Conservation (phyloP, 768 basidiomycete species). For the Leccinellum rugosiceps region DNA sequence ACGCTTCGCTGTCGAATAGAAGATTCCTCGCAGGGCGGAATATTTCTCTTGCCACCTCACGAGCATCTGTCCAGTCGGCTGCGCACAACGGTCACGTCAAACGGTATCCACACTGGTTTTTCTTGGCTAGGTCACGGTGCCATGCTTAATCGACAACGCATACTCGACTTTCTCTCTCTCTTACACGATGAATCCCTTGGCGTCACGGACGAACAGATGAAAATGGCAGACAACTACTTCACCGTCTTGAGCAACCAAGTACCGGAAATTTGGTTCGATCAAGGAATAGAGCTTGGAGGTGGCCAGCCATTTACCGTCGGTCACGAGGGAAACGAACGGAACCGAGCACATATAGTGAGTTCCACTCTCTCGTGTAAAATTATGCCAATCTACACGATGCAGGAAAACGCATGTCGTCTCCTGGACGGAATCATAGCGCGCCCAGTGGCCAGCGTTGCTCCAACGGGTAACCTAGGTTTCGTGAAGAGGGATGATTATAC, state of each 20-base stretch:
- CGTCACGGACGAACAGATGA: slow-evolving; percentile 45
- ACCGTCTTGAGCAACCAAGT: slow-evolving; percentile 52
- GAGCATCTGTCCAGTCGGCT: slow-evolving; percentile 56
- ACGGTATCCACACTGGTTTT: slow-evolving; percentile 50
- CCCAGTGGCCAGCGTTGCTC: not conserved
- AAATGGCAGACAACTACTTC: slow-evolving; percentile 74
- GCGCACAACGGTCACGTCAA: slow-evolving; percentile 38
- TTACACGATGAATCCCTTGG: slow-evolving; percentile 37
- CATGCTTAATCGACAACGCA: slow-evolving; percentile 44
- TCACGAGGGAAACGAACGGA: slow-evolving; percentile 53
- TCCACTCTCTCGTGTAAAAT: not conserved
- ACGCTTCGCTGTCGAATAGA: slow-evolving; percentile 43
- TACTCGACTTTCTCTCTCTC: slow-evolving; percentile 47
- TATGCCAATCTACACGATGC: not conserved
- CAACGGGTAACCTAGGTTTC: not conserved
- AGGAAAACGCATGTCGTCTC: slow-evolving; percentile 47
- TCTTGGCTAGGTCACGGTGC: slow-evolving; percentile 69
- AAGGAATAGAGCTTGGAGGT: slow-evolving; percentile 57
- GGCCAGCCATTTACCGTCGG: slow-evolving; percentile 64
- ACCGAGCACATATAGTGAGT: slow-evolving; percentile 57
- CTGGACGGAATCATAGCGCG: slow-evolving; percentile 35
- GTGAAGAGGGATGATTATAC: slow-evolving; percentile 3
- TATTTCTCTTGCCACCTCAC: slow-evolving; percentile 59
- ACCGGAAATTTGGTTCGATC: slow-evolving; percentile 63
- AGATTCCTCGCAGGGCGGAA: slow-evolving; percentile 25